Conservation (phyloP, 2,329 filamentous ascomycete genomes). For the Exophiala sp. region DNA sequence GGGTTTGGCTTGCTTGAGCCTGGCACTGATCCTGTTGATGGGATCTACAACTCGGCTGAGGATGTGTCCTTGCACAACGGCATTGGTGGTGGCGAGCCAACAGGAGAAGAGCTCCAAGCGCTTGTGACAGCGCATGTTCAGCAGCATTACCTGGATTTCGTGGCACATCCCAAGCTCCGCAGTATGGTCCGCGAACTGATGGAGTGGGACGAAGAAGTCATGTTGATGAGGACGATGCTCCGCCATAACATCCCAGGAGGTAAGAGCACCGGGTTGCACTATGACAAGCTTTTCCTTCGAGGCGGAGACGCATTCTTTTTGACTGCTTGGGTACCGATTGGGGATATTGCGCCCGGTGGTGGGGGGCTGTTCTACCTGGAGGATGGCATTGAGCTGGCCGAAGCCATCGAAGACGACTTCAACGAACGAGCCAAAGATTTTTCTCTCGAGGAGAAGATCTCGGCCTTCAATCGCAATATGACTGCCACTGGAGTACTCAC, state of each 20-base stretch:
- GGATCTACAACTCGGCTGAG: slow-evolving; percentile 39
- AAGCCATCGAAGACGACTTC: slow-evolving; percentile 40
- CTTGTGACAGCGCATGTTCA: slow-evolving; percentile 35
- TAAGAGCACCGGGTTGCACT: slow-evolving; percentile 40
- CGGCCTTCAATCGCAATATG: slow-evolving; percentile 34
- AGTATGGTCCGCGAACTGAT: slow-evolving; percentile 32
- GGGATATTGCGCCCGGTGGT: slow-evolving; percentile 35
- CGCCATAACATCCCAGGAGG: slow-evolving; percentile 40
- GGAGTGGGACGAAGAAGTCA: background rate
- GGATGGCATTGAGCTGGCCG: slow-evolving; percentile 34
- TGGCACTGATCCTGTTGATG: slow-evolving; percentile 37
- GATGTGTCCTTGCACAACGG: slow-evolving; percentile 37
- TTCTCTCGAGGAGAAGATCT: slow-evolving; percentile 32
- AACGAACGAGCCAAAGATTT: slow-evolving; percentile 27
- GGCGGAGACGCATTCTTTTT: slow-evolving; percentile 35
- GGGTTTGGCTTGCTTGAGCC: slow-evolving; percentile 40
- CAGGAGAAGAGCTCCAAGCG: slow-evolving; percentile 30
- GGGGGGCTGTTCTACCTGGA: slow-evolving; percentile 45
- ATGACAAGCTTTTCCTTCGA: slow-evolving; percentile 43
- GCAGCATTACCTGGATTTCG: slow-evolving; percentile 34
- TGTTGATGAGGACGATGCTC: background rate
- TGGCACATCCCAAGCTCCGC: slow-evolving; percentile 36
- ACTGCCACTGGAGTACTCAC: slow-evolving; percentile 27
- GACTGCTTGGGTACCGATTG: slow-evolving; percentile 38
- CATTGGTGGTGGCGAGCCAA: slow-evolving; percentile 33